These are phyloP conservation scores for Aspergillus fumigatus DNA, from an alignment of 2,329 filamentous ascomycete genomes.

Conservation along the genomic window DNA sequence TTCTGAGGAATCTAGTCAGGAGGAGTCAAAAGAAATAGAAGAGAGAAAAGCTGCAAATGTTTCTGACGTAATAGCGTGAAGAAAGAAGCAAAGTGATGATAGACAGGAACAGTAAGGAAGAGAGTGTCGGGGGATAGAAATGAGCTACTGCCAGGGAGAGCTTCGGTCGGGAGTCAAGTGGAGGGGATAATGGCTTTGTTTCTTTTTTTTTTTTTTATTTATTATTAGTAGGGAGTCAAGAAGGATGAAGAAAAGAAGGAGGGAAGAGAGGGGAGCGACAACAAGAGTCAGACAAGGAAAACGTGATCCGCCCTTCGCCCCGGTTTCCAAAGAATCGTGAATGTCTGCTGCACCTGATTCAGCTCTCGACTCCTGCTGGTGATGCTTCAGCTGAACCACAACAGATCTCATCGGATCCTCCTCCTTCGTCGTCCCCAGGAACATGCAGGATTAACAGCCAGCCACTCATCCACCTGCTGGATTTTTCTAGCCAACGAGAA, in stretches of 20 bases:
- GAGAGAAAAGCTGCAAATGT: background rate
- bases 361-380: background rate
- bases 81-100: slow-evolving; percentile 1
- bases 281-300: slow-evolving; percentile 1
- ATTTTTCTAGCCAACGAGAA: slow-evolving; percentile 2
- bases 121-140: background rate
- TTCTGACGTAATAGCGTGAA: background rate
- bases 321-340: background rate
- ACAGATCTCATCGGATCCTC: background rate
- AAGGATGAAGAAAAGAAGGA: background rate
- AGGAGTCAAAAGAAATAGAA: background rate
- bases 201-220: background rate
- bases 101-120: slow-evolving; percentile 2
- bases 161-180: background rate
- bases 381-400: background rate
- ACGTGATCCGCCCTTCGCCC: background rate
- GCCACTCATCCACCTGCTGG: background rate
- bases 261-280: slow-evolving; percentile 2
- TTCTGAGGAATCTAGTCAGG: background rate
- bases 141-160: slow-evolving; percentile 3
- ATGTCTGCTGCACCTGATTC: background rate
- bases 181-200: slow-evolving; percentile 14
- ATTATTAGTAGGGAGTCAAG: background rate
- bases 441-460: background rate
- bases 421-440: background rate